Base-by-base conservation (phyloP, 106 monocot genomes). In the Dioscorea alata region DNA sequence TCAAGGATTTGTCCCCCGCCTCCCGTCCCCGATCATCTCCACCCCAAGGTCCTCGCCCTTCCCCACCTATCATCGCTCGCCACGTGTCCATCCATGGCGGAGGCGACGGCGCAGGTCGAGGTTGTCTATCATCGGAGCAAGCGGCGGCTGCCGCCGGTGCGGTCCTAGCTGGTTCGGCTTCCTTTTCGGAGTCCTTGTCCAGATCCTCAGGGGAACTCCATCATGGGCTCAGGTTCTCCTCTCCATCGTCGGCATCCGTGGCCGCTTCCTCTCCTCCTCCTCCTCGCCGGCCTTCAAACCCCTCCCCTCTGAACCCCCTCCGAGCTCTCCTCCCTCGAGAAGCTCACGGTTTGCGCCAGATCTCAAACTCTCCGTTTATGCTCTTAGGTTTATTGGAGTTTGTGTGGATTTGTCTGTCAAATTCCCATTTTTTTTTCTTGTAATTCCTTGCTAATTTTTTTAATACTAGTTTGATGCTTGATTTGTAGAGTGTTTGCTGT, bases 161-260 rank as follows among this genome's bases (percentile, higher is more conserved):
- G 67, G 71, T 86, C 31, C 21, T 81, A 71, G 86, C n/a, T 76
- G 78, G 76, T 32, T 82, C 65, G 69, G 66, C 8, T 67, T 86
- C 59, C 54, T 86, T n/a, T 18, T 82, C 48, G 75, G 74, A 49
- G 50, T 78, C 31, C 31, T 85, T 57, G 32, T 85, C 64, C 78
- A 85, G 75, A 63, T 86, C 64, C 79, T 86, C 33, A 53, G 86
- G 66, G 79, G 76, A 8, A 79, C 82, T 21, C 82, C 86, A 12
- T 86, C 82, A 50, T 79, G 53, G 66, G 48, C 76, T 6, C 82
- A 82, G 70, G 50, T 86, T 42, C 42, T 42, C 58, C 86, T 86
- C 64, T 86, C 82, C 58, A 76, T 76, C 73, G 63, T 86, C 48
- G 82, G 85, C 22, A 42, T 86, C 68, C 82, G 81, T 57, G 65